Conservation (phyloP, 169 alveolate species). For the Plasmodium gaboni region DNA sequence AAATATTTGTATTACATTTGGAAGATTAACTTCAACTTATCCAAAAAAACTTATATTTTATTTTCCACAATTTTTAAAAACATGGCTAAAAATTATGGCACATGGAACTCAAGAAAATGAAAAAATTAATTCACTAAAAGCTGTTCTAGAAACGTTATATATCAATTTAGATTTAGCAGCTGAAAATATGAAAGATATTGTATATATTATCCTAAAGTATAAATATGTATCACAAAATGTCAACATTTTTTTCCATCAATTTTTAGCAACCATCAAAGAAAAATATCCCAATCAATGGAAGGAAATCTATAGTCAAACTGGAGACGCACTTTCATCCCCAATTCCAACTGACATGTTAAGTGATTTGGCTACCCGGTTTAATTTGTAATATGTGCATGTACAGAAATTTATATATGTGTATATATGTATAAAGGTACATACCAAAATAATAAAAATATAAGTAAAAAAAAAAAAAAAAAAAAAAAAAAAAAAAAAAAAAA, state of each 20-base stretch:
- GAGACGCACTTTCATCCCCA: conserved; percentile 50
- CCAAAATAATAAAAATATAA: not conserved
- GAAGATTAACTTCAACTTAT: conserved; percentile 73
- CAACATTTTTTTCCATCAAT: conserved; percentile 67
- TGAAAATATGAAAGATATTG: conserved; percentile 61
- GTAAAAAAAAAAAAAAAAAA: not conserved
- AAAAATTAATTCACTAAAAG: conserved; percentile 65
- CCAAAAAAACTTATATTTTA: conserved; percentile 71
- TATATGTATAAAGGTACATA: conserved; percentile 6
- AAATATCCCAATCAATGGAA: conserved; percentile 75
- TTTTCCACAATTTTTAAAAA: conserved; percentile 75
- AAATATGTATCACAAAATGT: conserved; percentile 66
- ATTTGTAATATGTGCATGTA: conserved; percentile 7
- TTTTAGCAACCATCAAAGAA: conserved; percentile 57
- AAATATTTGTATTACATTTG: conserved; percentile 88
- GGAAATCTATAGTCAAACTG: conserved; percentile 36
- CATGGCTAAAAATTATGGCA: conserved; percentile 75
- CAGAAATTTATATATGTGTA: not conserved
- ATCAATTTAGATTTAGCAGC: conserved; percentile 72
- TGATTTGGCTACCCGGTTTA: conserved; percentile 58
- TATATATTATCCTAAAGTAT: conserved; percentile 55
- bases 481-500: not conserved
- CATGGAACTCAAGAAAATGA: conserved; percentile 77
- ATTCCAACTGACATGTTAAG: conserved; percentile 67
- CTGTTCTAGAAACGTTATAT: conserved; percentile 61